Evolutionary conservation across 192 early-diverging fungal species (phyloP).

Genomic region (Entomortierella beljakovae): DNA sequence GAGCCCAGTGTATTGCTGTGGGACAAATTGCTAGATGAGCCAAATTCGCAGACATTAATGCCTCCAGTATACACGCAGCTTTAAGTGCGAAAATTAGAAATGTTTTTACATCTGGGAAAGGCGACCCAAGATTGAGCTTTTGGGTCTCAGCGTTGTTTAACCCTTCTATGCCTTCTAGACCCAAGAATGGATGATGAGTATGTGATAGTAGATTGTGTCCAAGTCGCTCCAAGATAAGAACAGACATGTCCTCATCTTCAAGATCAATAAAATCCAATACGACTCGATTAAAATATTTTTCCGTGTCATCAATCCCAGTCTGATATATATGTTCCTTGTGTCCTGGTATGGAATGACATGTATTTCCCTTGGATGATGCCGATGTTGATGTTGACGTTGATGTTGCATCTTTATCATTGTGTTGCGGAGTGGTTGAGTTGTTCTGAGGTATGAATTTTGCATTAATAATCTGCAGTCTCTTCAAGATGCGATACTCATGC

Average conservation of each 20-base stretch:
- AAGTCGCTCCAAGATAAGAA: constrained; percentile 33
- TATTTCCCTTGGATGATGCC: not conserved
- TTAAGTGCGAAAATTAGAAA: constrained; percentile 46
- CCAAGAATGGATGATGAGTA: constrained; percentile 30
- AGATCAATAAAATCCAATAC: constrained; percentile 42
- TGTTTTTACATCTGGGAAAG: constrained; percentile 38
- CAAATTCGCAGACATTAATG: constrained; percentile 12
- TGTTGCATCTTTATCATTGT: not conserved
- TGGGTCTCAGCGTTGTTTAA: constrained; percentile 12
- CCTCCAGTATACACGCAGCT: constrained; percentile 35
- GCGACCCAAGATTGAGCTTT: constrained; percentile 17
- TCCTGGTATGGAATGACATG: constrained; percentile 16
- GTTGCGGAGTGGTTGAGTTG: not conserved
- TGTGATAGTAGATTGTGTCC: constrained; percentile 36
- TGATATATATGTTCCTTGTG: constrained; percentile 20
- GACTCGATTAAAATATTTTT: constrained; percentile 41
- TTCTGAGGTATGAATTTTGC: constrained; percentile 17
- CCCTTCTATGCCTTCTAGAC: constrained; percentile 30
- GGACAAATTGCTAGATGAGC: constrained; percentile 46
- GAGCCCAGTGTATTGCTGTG: constrained; percentile 35
- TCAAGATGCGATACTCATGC: constrained; percentile 42
- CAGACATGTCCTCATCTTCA: constrained; percentile 40
- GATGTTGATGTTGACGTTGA: not conserved
- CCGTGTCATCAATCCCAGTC: constrained; percentile 23
- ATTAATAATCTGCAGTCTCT: constrained; percentile 26